phyloP scores from a whole-genome alignment of 306 rosid species.

The Corylus avellana region DNA sequence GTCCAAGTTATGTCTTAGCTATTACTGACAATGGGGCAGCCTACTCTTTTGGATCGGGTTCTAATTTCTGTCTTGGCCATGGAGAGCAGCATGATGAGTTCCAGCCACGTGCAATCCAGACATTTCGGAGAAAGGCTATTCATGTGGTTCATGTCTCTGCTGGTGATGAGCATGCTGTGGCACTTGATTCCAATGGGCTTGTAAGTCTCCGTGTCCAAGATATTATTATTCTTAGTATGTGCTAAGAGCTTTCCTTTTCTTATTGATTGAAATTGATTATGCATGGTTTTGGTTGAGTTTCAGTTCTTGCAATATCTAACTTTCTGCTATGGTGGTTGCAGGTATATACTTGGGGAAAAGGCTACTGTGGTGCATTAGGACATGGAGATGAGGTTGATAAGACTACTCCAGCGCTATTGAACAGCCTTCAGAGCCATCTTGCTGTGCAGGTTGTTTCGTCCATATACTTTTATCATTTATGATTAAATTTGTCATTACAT shows the following conservation, averaged over 20 bases:
- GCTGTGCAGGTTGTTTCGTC: slow-evolving; percentile 76
- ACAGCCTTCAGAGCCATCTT: slow-evolving; percentile 56
- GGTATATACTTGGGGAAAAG: slow-evolving; percentile 95
- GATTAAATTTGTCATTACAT: background rate
- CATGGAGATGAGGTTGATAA: slow-evolving; percentile 93
- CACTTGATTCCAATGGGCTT: slow-evolving; percentile 85
- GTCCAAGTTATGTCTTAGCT: slow-evolving; percentile 75
- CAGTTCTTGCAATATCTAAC: slow-evolving; percentile 19
- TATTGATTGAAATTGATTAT: background rate
- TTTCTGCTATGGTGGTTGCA: slow-evolving; percentile 35
- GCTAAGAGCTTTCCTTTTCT: slow-evolving; percentile 7
- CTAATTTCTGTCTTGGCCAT: slow-evolving; percentile 94
- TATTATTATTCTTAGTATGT: background rate
- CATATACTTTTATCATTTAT: slow-evolving; percentile 1
- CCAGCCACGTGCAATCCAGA: slow-evolving; percentile 75
- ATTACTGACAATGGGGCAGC: slow-evolving; percentile 63
- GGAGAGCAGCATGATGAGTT: slow-evolving; percentile 87
- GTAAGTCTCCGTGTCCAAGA: slow-evolving; percentile 52
- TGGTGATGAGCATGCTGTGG: slow-evolving; percentile 94
- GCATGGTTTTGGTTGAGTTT: slow-evolving; percentile 14
- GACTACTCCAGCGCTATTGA: slow-evolving; percentile 71
- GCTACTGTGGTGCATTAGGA: slow-evolving; percentile 96
- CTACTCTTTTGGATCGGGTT: slow-evolving; percentile 90
- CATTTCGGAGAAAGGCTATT: slow-evolving; percentile 64
- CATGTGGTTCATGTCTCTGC: slow-evolving; percentile 85